Evolutionary conservation across 2,329 filamentous ascomycete genomes (phyloP).

Genomic region (Sporothrix humicola): DNA sequence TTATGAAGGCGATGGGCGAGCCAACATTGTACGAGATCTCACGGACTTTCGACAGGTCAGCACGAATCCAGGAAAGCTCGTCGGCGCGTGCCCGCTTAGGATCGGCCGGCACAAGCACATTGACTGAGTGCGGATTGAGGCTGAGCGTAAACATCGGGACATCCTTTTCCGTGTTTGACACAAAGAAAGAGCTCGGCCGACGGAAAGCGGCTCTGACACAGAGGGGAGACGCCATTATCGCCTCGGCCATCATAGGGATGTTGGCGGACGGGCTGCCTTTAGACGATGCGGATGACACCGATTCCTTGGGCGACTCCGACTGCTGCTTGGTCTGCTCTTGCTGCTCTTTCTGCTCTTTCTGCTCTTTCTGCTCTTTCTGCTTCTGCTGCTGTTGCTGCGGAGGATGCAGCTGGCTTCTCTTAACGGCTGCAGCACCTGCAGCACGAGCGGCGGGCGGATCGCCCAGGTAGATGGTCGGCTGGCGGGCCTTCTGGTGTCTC

Average conservation of each 20-base stretch:
- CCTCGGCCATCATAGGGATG: not conserved
- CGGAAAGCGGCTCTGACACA: slow-evolving; percentile 29
- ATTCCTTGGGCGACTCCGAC: not conserved
- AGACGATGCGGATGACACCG: not conserved
- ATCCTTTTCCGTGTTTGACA: not conserved
- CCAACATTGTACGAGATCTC: not conserved
- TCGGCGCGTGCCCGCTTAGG: not conserved
- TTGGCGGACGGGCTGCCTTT: not conserved
- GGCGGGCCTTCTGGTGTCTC: slow-evolving; percentile 4
- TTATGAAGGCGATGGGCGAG: slow-evolving; percentile 23
- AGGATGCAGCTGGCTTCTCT: not conserved
- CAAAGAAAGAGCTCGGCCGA: not conserved
- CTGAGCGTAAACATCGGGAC: not conserved
- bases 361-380: not conserved
- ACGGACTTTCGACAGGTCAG: slow-evolving; percentile 15
- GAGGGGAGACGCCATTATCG: slow-evolving; percentile 11
- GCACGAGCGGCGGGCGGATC: not conserved
- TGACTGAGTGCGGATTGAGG: not conserved
- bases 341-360: too few species aligned
- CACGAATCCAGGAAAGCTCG: slow-evolving; percentile 26
- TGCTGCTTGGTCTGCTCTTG: not conserved
- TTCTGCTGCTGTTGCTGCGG: not conserved
- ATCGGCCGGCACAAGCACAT: not conserved
- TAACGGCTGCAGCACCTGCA: not conserved
- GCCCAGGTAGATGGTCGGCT: not conserved